Conservation (phyloP, 352 stramenopile genomes). For the Thalassiosira gravida region DNA sequence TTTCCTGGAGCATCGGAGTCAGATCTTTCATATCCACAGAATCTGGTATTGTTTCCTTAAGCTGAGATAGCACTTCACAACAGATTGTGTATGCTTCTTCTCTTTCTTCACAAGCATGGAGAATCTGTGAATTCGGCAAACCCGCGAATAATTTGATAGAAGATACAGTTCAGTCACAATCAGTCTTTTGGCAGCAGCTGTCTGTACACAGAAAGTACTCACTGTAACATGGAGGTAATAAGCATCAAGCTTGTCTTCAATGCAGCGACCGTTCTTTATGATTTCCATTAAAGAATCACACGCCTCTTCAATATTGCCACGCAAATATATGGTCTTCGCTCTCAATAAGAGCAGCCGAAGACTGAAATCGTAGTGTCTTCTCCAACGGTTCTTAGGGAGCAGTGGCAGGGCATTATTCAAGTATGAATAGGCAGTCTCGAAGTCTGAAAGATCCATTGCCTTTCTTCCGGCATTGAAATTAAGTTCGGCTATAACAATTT, state of each 20-base stretch:
- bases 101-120: conserved; percentile 18
- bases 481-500: conserved; percentile 29
- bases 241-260: conserved; percentile 44
- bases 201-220: conserved; percentile 9
- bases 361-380: conserved; percentile 28
- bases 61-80: conserved; percentile 32
- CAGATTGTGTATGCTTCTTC: conserved; percentile 26
- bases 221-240: conserved; percentile 39
- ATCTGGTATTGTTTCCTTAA: conserved; percentile 44
- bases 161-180: too few species aligned
- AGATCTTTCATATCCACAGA: conserved; percentile 14
- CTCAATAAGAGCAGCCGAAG: conserved; percentile 26
- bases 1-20: conserved; percentile 24
- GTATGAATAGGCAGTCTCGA: conserved; percentile 27
- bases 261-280: conserved; percentile 25
- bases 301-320: conserved; percentile 22
- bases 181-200: not conserved
- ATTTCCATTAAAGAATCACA: conserved; percentile 19
- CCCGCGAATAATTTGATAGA: conserved; percentile 17
- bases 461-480: conserved; percentile 28
- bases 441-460: conserved; percentile 17
- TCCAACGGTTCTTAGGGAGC: conserved; percentile 33
- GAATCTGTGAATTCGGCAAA: conserved; percentile 22
- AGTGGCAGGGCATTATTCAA: conserved; percentile 28
- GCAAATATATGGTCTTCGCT: conserved; percentile 35